These are phyloP conservation scores for Fraxinus velutina DNA, from an alignment of 305 asterid species.

Conservation along the genomic window DNA sequence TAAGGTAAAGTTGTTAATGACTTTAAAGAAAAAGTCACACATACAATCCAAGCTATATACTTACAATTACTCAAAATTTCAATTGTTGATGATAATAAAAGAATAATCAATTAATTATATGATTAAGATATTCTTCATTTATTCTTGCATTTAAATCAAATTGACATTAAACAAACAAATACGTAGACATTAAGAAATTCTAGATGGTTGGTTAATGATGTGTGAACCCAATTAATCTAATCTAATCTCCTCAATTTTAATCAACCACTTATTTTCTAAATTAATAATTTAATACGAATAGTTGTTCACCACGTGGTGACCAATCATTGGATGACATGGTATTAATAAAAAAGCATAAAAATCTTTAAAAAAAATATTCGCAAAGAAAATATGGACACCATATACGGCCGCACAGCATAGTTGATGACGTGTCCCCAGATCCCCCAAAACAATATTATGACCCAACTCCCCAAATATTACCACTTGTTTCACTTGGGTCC, in stretches of 20 bases:
- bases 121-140: not conserved
- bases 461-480: not conserved
- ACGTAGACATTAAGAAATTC: not conserved
- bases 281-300: not conserved
- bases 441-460: not conserved
- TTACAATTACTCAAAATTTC: not conserved
- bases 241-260: not conserved
- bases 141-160: slow-evolving; percentile 14
- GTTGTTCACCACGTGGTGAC: not conserved
- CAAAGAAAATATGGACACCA: slow-evolving; percentile 18
- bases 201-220: not conserved
- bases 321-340: slow-evolving; percentile 3
- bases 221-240: not conserved
- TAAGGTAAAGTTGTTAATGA: not conserved
- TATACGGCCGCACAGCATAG: slow-evolving; percentile 25
- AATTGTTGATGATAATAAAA: not conserved
- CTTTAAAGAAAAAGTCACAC: not conserved
- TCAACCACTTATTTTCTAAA: not conserved
- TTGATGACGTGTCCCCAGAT: slow-evolving; percentile 32
- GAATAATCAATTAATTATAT: not conserved
- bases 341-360: not conserved
- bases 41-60: not conserved
- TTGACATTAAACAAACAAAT: not conserved
- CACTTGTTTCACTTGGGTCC: not conserved
- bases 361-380: not conserved